Base-by-base conservation (phyloP, 23 red algal species). In the Gracilariopsis chorda region DNA sequence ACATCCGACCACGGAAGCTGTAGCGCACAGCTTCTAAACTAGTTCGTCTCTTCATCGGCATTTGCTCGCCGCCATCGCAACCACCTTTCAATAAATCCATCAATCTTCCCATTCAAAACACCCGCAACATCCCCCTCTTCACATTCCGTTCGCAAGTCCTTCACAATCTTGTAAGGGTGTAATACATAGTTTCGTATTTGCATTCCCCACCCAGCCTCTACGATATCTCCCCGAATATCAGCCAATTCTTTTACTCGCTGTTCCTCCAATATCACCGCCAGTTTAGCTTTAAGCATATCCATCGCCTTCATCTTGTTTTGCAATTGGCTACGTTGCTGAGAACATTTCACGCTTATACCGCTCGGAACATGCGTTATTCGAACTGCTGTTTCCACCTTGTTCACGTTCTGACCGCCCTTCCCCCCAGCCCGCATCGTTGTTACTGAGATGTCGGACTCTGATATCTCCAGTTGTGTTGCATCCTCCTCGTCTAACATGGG, bases 101-200 rank as follows among this genome's bases (percentile, higher is more conserved):
- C 86, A 29, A 95, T 20, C 42, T 91, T 71, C 41, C 97, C 97
- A 60, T 96, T 93, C 49, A 99, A 60, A 7, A 99, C 93, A 16
- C 51, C 76, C 10, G 41, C 12, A 39, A 87, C 93, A 59, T 95
- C 90, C 36, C 41, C 59, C 17, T 67, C 83, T 40, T 95, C 93
- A 11, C 72, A 44, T 40, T 87, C 86, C 39, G 93, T 96, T 11
- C 97, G 93, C 40, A 94, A n/a, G 45, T 99, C 97, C 73, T 99
- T 99, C 58, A 96, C 97, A 79, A 99, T 53, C 80, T 99, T 99
- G 84, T 99, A 99, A 33, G 97, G 97, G 52, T 93, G 88, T 25
- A 94, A 48, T 21, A 99, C 90, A 76, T 99, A 99, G 57, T 99
- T 99, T 45, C 97, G 94, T 25, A 99, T 95, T 24, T 99, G 97